Conservation (phyloP, 306 rosid genomes). For the Mimosa bimucronata region DNA sequence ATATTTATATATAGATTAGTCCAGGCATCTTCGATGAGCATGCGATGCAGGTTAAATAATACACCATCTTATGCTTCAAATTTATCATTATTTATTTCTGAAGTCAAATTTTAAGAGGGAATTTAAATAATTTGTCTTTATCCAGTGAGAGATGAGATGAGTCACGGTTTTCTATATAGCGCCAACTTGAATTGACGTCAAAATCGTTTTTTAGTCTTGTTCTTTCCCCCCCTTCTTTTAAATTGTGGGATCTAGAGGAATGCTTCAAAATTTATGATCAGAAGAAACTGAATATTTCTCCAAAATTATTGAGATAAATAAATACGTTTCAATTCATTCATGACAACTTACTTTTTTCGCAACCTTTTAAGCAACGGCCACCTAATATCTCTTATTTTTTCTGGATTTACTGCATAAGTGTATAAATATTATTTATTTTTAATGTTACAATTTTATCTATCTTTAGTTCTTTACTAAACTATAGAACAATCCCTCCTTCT, state of each 20-base stretch:
- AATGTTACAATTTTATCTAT: too few species aligned
- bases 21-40: neutral
- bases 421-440: too few species aligned
- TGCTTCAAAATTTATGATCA: neutral
- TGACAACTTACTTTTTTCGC: neutral
- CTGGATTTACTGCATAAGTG: too few species aligned
- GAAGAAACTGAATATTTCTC: neutral
- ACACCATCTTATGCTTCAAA: neutral
- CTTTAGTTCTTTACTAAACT: neutral
- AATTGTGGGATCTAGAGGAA: neutral
- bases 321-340: neutral
- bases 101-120: neutral
- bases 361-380: too few species aligned
- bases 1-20: neutral
- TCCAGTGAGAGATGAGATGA: neutral
- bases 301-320: neutral
- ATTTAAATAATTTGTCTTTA: neutral
- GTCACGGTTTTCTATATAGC: neutral
- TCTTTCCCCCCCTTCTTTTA: neutral
- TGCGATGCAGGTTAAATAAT: neutral
- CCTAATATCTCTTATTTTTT: too few species aligned
- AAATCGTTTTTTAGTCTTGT: neutral
- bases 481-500: too few species aligned
- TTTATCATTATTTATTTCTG: neutral
- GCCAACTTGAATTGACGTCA: neutral